These are phyloP conservation scores for Arthrobotrys sphaeroides DNA, from an alignment of 2,329 filamentous ascomycete species.

Conservation along the genomic window DNA sequence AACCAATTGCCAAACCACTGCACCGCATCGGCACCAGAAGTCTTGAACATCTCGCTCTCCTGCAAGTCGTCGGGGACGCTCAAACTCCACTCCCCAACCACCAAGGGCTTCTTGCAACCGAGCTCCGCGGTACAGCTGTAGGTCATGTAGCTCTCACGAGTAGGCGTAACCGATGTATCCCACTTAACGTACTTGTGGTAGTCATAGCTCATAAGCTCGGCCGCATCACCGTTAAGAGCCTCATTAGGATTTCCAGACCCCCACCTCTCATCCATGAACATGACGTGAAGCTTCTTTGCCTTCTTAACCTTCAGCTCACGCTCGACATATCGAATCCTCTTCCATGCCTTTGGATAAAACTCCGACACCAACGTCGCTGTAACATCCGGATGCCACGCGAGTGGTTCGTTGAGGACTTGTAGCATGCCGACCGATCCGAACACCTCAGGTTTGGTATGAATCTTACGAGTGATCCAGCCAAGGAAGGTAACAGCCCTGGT, in stretches of 20 bases:
- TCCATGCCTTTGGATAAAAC: slow-evolving; percentile 65
- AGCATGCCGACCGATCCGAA: slow-evolving; percentile 54
- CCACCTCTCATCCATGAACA: slow-evolving; percentile 68
- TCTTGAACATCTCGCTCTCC: slow-evolving; percentile 62
- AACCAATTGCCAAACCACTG: slow-evolving; percentile 69
- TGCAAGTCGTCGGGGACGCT: slow-evolving; percentile 66
- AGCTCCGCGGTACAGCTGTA: slow-evolving; percentile 66
- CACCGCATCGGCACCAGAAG: slow-evolving; percentile 58
- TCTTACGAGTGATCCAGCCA: slow-evolving; percentile 41
- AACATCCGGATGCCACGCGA: slow-evolving; percentile 29
- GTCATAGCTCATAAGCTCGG: slow-evolving; percentile 66
- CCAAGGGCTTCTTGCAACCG: slow-evolving; percentile 62
- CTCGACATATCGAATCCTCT: slow-evolving; percentile 66
- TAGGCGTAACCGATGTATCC: slow-evolving; percentile 63
- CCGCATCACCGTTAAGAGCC: slow-evolving; percentile 61
- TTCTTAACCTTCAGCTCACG: slow-evolving; percentile 62
- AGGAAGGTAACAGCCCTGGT: slow-evolving; percentile 62
- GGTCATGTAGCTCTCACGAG: slow-evolving; percentile 65
- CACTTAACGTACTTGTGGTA: slow-evolving; percentile 68
- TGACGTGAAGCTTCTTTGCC: slow-evolving; percentile 66
- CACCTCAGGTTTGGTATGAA: slow-evolving; percentile 51
- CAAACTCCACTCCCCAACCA: slow-evolving; percentile 71
- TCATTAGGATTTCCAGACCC: slow-evolving; percentile 67
- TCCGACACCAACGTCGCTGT: slow-evolving; percentile 60
- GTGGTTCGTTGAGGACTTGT: slow-evolving; percentile 55